phyloP scores from a whole-genome alignment of 768 basidiomycete species.

The Kwoniella sp. region DNA sequence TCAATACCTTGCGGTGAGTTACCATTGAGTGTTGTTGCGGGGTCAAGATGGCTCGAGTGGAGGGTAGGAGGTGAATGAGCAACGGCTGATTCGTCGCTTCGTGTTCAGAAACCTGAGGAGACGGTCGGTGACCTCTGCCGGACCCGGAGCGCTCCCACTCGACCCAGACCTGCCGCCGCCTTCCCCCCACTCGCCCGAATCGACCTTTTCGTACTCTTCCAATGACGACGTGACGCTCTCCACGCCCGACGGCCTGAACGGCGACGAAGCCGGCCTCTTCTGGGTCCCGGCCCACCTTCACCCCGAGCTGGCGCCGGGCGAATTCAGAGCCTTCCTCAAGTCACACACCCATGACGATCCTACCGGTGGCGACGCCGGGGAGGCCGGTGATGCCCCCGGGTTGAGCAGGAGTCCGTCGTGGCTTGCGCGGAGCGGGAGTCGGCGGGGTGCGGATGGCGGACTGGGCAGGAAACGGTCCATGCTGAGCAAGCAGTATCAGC shows the following conservation, averaged over 20 bases:
- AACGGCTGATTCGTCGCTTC: not conserved
- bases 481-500: slow-evolving; percentile 89
- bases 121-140: slow-evolving; percentile 68
- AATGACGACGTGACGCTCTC: slow-evolving; percentile 41
- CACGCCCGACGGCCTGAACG: slow-evolving; percentile 51
- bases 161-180: slow-evolving; percentile 88
- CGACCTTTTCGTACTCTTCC: slow-evolving; percentile 26
- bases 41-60: not conserved
- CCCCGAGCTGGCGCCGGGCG: slow-evolving; percentile 93
- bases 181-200: slow-evolving; percentile 42
- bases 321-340: slow-evolving; percentile 91
- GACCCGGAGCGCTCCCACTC: slow-evolving; percentile 74
- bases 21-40: not conserved
- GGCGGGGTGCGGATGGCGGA: slow-evolving; percentile 51
- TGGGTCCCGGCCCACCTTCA: slow-evolving; percentile 97
- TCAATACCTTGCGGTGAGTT: slow-evolving; percentile 45
- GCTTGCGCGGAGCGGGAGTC: slow-evolving; percentile 42
- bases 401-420: slow-evolving; percentile 29
- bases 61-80: no score
- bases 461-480: slow-evolving; percentile 86
- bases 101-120: slow-evolving; percentile 56
- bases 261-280: slow-evolving; percentile 83
- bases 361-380: slow-evolving; percentile 18
- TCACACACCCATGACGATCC: slow-evolving; percentile 67
- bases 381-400: slow-evolving; percentile 23